Evolutionary conservation across 352 stramenopile species (phyloP), one percentile per base, ranked within the genome.

Genomic region (Phytophthora palmivora): DNA sequence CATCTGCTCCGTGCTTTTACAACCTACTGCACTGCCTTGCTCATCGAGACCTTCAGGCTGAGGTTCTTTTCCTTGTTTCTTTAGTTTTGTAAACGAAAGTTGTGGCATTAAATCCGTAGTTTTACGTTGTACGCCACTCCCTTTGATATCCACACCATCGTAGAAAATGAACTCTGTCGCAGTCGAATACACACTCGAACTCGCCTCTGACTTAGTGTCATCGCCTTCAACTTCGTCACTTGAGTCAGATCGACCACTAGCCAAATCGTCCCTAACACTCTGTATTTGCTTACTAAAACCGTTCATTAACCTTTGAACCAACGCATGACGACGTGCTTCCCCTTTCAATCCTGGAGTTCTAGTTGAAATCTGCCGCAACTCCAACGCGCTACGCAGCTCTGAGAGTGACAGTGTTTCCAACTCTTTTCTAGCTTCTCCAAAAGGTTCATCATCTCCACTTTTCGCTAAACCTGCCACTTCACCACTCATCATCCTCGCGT

Each of bases 351-450:
- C n/a, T n/a, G 58, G 67, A 1, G 77, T 82, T 5, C 74, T 65
- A 6, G 77, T 87, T 8, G 72, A 68, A 14, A 84, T 57, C 0
- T 54, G 34, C 0, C 69, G 39, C 4, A 67, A 41, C 24, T 84
- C 72, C 16, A 87, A 63, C 9, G 61, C 69, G 18, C 54, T 66
- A 5, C 74, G 77, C 7, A 87, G 53, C 24, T 84, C 74, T 0
- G 57, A 52, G 3, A 87, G 30, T 9, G 67, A 58, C 56, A 59
- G 58, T 1, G 41, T 36, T 8, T 63, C 32, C 18, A 71, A 21
- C 7, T 32, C 14, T 19, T 42, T 30, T 6, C 12, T 48, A 5
- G n/a, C n/a, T n/a, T n/a, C n/a, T n/a, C n/a, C n/a, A n/a, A n/a
- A n/a, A n/a, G n/a, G n/a, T n/a, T n/a, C n/a, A 19, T 11, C 26